Conservation (phyloP, 352 stramenopile species). For the Plasmopara viticola region DNA sequence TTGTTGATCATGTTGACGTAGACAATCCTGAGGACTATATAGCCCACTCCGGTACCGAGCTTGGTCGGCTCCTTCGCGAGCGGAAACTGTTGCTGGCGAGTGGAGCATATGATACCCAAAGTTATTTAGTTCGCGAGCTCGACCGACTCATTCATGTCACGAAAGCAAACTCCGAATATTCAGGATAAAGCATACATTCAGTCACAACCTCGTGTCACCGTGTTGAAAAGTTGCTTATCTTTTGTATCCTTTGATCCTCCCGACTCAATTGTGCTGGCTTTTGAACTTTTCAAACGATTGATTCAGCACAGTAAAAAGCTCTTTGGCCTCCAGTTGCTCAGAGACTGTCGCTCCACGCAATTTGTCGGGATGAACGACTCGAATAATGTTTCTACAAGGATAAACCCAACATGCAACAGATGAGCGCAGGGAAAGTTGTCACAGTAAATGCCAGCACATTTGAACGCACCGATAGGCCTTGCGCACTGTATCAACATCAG, state of each 20-base stretch:
- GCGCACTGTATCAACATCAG: conserved; percentile 70
- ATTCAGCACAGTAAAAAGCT: conserved; percentile 85
- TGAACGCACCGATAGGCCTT: conserved; percentile 69
- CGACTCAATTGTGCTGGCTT: conserved; percentile 23
- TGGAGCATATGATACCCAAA: conserved; percentile 53
- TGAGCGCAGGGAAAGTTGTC: conserved; percentile 1
- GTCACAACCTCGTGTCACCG: not conserved
- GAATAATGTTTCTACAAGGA: conserved; percentile 71
- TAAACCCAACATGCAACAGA: not conserved
- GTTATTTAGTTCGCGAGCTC: conserved; percentile 61
- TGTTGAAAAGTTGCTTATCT: not conserved
- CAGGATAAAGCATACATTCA: not conserved
- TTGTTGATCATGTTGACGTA: conserved; percentile 1
- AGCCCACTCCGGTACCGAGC: conserved; percentile 15
- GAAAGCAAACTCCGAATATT: conserved; percentile 15
- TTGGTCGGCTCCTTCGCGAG: conserved; percentile 47
- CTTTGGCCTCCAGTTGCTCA: conserved; percentile 80
- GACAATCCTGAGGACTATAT: not conserved
- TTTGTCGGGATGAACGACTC: conserved; percentile 83
- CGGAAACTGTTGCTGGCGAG: conserved; percentile 51
- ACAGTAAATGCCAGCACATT: not conserved
- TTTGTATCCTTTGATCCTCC: conserved; percentile 4
- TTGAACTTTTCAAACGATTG: conserved; percentile 87
- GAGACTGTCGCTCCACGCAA: conserved; percentile 63
- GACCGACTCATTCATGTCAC: conserved; percentile 43